Conservation (phyloP, 192 early-diverging fungal species). For the Backusella australiensis region DNA sequence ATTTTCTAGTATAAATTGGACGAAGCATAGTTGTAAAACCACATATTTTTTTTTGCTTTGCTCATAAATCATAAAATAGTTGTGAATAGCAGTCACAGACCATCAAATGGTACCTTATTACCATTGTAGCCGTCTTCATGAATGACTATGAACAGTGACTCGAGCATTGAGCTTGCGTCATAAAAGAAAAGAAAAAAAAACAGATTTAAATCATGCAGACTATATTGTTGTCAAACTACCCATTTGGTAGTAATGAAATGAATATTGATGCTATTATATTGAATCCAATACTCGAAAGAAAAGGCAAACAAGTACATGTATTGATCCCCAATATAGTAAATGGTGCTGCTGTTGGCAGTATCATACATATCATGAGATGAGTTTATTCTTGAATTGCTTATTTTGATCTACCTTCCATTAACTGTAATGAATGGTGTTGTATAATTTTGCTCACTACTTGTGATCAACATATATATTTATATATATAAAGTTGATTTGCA, state of each 20-base stretch:
- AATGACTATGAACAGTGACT: too few relatives aligned
- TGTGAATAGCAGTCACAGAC: too few relatives aligned
- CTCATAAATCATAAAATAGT: background rate
- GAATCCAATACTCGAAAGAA: background rate
- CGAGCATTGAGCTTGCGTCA: background rate
- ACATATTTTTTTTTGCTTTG: background rate
- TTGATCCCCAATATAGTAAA: too few relatives aligned
- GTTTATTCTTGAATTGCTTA: background rate
- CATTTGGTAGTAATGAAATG: background rate
- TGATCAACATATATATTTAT: background rate
- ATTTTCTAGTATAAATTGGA: constrained; percentile 13
- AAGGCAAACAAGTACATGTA: too few relatives aligned
- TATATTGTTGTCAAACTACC: background rate
- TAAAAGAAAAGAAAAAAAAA: background rate
- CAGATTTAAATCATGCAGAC: background rate
- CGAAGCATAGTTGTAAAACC: constrained; percentile 11
- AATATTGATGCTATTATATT: background rate
- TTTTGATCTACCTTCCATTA: background rate
- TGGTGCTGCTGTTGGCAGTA: too few relatives aligned
- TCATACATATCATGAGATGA: background rate
- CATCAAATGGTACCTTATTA: too few relatives aligned
- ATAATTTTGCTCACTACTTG: background rate
- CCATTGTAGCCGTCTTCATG: too few relatives aligned
- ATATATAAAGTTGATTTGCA: too few relatives aligned
- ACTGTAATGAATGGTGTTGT: background rate